Conservation (phyloP, 2,329 filamentous ascomycete species). For the Rhinocladiella mackenziei region DNA sequence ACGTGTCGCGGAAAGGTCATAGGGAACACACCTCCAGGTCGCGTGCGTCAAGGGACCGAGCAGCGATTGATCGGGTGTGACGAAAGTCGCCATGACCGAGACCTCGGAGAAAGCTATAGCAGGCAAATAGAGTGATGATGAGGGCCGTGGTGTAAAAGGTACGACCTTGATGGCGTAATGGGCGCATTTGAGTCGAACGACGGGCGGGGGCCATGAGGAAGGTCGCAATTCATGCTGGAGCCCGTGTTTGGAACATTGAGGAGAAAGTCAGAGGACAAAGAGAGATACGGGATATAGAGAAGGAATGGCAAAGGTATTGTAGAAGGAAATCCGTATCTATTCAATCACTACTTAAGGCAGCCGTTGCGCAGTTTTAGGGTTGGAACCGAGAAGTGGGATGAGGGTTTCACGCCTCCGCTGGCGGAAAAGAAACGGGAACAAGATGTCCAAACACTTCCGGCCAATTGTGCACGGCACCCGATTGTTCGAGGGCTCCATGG, state of each 20-base stretch:
- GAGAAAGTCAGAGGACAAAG: neutral
- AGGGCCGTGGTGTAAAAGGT: constrained; percentile 24
- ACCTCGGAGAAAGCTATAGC: constrained; percentile 20
- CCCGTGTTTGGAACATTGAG: too few species aligned
- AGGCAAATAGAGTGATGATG: constrained; percentile 23
- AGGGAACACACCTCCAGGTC: constrained; percentile 21
- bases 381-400: too few species aligned
- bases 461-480: too few species aligned
- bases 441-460: too few species aligned
- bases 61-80: constrained; percentile 5
- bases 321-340: too few species aligned
- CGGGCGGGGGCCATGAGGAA: constrained; percentile 12
- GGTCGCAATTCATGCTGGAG: constrained; percentile 18
- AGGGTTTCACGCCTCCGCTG: too few species aligned
- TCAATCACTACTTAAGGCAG: too few species aligned
- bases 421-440: too few species aligned
- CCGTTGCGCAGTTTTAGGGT: too few species aligned
- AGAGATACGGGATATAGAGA: neutral
- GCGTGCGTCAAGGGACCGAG: constrained; percentile 18
- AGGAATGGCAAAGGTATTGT: neutral
- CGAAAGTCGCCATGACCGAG: constrained; percentile 1
- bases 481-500: too few species aligned
- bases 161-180: constrained; percentile 19
- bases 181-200: constrained; percentile 5
- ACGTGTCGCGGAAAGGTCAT: neutral